These are phyloP conservation scores for Rhynchospora tenuis DNA, from an alignment of 176 grass and related monocot species.

Conservation along the genomic window DNA sequence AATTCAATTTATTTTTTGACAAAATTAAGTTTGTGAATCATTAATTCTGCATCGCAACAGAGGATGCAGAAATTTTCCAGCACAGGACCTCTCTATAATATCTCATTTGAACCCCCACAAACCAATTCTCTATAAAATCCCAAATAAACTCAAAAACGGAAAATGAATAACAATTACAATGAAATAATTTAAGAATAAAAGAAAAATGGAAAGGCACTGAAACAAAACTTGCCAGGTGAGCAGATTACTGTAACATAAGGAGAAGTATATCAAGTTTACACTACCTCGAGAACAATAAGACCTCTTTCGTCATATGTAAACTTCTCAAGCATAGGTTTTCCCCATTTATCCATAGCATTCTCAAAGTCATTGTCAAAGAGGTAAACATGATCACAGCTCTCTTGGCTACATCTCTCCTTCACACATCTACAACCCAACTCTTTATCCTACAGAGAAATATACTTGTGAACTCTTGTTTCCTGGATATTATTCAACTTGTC, in stretches of 20 bases:
- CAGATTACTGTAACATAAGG: background rate
- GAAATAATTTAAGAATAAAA: background rate
- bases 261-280: background rate
- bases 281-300: slow-evolving; percentile 74
- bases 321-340: slow-evolving; percentile 54
- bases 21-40: slow-evolving; percentile 3
- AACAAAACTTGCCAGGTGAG: background rate
- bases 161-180: slow-evolving; percentile 1
- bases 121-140: background rate
- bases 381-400: slow-evolving; percentile 65
- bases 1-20: slow-evolving; percentile 8
- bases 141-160: background rate
- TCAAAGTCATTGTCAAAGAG: slow-evolving; percentile 53
- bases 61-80: background rate
- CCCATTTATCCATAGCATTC: slow-evolving; percentile 53
- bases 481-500: background rate
- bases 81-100: background rate
- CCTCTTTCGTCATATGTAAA: slow-evolving; percentile 74
- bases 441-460: slow-evolving; percentile 41
- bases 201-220: background rate
- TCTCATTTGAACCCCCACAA: background rate
- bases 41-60: background rate
- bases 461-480: background rate
- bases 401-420: slow-evolving; percentile 41
- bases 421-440: slow-evolving; percentile 53